These are phyloP conservation scores for Cercospora beticola DNA, from an alignment of 2,329 filamentous ascomycete genomes.

Conservation along the genomic window DNA sequence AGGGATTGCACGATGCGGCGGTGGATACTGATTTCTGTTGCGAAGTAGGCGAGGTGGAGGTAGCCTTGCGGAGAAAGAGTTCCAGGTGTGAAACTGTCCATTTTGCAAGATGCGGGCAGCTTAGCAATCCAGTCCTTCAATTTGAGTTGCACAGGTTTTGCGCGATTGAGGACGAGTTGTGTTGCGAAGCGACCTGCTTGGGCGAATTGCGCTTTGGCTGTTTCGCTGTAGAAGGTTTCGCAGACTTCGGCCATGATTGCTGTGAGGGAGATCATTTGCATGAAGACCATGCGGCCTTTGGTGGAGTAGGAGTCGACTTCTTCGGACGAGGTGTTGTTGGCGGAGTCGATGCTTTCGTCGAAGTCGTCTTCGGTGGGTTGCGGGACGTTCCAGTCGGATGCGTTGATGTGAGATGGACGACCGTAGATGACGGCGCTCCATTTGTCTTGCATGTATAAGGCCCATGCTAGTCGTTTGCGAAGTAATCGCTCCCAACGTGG, in stretches of 20 bases:
- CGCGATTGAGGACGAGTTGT: slow-evolving; percentile 69
- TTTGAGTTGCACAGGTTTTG: slow-evolving; percentile 79
- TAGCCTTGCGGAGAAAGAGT: slow-evolving; percentile 56
- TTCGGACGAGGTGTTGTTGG: slow-evolving; percentile 41
- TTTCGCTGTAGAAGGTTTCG: slow-evolving; percentile 77
- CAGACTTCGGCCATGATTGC: slow-evolving; percentile 76
- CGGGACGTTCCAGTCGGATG: slow-evolving; percentile 74
- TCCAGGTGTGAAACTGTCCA: slow-evolving; percentile 55
- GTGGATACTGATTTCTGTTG: slow-evolving; percentile 90
- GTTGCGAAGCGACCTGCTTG: slow-evolving; percentile 69
- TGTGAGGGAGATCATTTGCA: slow-evolving; percentile 72
- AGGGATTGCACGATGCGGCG: slow-evolving; percentile 85
- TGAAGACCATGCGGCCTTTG: slow-evolving; percentile 68
- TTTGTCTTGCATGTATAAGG: slow-evolving; percentile 90
- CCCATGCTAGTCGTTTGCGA: slow-evolving; percentile 84
- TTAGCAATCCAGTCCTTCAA: slow-evolving; percentile 78
- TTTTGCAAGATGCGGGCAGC: slow-evolving; percentile 62
- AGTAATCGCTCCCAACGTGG: slow-evolving; percentile 83
- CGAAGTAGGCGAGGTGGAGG: slow-evolving; percentile 88
- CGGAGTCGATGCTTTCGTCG: slow-evolving; percentile 60
- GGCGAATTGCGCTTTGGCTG: slow-evolving; percentile 68
- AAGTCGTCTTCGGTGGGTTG: slow-evolving; percentile 67
- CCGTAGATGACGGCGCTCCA: slow-evolving; percentile 86
- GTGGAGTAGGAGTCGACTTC: slow-evolving; percentile 63
- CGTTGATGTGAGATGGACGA: slow-evolving; percentile 73